A percentile compares a stretch with the other conserved stretches of the same genome.
phyloP scores from a whole-genome alignment of 2,329 filamentous ascomycete genomes.

The Moelleriella libera region DNA sequence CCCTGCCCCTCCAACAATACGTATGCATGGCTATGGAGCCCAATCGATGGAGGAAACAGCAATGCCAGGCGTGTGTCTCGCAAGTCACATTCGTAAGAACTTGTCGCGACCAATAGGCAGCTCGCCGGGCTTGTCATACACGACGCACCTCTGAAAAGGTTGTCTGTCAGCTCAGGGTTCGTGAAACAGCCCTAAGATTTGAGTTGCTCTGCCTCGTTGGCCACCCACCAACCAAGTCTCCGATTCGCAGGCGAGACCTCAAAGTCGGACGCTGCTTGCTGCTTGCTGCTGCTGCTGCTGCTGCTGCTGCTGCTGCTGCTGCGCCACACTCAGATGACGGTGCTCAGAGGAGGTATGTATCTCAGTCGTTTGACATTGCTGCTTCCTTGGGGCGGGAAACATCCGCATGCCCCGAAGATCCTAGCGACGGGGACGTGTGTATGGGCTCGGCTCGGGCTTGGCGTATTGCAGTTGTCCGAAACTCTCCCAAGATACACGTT shows the following conservation, averaged over 20 bases:
- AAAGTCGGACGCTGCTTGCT: neutral
- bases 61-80: too few species aligned
- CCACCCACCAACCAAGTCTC: neutral
- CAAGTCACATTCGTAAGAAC: too few species aligned
- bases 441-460: too few species aligned
- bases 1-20: too few species aligned
- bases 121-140: neutral
- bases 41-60: too few species aligned
- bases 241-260: neutral
- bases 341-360: neutral
- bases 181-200: neutral
- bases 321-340: neutral
- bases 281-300: neutral
- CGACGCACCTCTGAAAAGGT: neutral
- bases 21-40: too few species aligned
- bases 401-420: too few species aligned
- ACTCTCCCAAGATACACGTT: too few species aligned
- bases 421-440: too few species aligned
- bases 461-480: too few species aligned
- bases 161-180: neutral
- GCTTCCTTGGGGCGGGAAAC: neutral
- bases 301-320: neutral
- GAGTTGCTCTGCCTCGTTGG: neutral
- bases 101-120: neutral
- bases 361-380: neutral